Conservation (phyloP, 495 filamentous ascomycete species). For the Collariella sp. region DNA sequence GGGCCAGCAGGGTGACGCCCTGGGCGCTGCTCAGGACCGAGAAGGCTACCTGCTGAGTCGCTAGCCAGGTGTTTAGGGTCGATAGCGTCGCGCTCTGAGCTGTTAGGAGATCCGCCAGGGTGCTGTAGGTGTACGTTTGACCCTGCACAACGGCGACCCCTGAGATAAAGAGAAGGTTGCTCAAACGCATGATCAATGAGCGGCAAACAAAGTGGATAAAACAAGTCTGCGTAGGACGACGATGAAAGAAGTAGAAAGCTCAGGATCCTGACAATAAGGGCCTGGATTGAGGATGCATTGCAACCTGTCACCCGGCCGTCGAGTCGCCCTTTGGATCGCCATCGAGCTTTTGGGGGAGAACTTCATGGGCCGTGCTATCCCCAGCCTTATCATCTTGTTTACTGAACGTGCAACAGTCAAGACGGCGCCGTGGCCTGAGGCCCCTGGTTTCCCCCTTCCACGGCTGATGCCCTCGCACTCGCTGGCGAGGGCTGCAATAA, state of each 20-base stretch:
- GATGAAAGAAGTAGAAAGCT: background rate
- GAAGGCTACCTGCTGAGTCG: slow-evolving; percentile 32
- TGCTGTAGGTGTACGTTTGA: slow-evolving; percentile 23
- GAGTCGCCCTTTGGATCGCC: too few relatives aligned
- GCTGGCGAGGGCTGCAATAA: too few relatives aligned
- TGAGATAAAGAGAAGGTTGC: slow-evolving; percentile 23
- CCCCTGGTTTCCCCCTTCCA: too few relatives aligned
- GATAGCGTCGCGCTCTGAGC: slow-evolving; percentile 33
- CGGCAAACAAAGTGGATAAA: background rate
- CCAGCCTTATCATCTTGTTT: too few relatives aligned
- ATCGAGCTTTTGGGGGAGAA: too few relatives aligned
- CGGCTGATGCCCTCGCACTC: too few relatives aligned
- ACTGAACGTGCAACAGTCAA: too few relatives aligned
- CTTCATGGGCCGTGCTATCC: too few relatives aligned
- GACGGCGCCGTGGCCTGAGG: too few relatives aligned
- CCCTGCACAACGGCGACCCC: slow-evolving; percentile 10
- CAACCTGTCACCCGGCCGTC: too few relatives aligned
- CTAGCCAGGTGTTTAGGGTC: slow-evolving; percentile 38
- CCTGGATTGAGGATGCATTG: too few relatives aligned
- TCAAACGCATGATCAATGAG: slow-evolving; percentile 30
- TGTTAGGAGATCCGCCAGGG: slow-evolving; percentile 30
- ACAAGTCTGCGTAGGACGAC: background rate
- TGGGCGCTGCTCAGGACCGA: slow-evolving; percentile 31
- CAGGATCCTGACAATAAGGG: too few relatives aligned
- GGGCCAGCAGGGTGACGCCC: slow-evolving; percentile 59